A percentile compares a stretch with the other conserved stretches of the same genome.
These are phyloP conservation scores for Lactarius indigo DNA, from an alignment of 768 basidiomycete genomes.

Conservation along the genomic window DNA sequence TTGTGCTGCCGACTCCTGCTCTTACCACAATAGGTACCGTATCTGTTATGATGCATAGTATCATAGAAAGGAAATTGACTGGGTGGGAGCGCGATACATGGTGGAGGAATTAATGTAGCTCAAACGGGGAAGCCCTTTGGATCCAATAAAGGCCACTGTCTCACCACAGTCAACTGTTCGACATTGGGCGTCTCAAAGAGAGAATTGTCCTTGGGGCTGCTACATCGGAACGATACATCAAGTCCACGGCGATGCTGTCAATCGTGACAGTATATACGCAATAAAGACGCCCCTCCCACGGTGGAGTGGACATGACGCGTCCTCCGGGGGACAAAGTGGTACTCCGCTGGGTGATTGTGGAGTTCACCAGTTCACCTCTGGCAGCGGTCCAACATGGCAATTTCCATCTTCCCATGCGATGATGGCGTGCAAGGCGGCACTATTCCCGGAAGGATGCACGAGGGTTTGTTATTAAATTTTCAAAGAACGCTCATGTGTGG, in stretches of 20 bases:
- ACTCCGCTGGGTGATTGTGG: background rate
- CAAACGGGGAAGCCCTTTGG: background rate
- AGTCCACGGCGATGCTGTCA: conserved; percentile 22
- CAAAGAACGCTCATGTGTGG: background rate
- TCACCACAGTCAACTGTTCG: conserved; percentile 1
- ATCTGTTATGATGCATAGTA: background rate
- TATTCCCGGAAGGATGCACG: background rate
- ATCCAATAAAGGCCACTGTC: background rate
- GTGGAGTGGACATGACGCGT: background rate
- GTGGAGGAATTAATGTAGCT: background rate
- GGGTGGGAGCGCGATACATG: background rate
- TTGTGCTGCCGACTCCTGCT: background rate
- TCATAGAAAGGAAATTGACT: conserved; percentile 2
- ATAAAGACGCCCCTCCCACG: conserved; percentile 1
- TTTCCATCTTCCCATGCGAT: background rate
- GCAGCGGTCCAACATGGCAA: background rate
- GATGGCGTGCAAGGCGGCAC: background rate
- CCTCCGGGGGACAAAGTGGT: background rate
- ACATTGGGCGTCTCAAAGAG: background rate
- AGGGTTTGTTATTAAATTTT: background rate
- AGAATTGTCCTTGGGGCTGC: conserved; percentile 9
- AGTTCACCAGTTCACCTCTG: background rate
- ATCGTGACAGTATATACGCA: conserved; percentile 3
- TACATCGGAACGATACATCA: conserved; percentile 9
- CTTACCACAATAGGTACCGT: background rate